Evolutionary conservation across 495 filamentous ascomycete species (phyloP).

Genomic region (Aspergillus cavernicola): DNA sequence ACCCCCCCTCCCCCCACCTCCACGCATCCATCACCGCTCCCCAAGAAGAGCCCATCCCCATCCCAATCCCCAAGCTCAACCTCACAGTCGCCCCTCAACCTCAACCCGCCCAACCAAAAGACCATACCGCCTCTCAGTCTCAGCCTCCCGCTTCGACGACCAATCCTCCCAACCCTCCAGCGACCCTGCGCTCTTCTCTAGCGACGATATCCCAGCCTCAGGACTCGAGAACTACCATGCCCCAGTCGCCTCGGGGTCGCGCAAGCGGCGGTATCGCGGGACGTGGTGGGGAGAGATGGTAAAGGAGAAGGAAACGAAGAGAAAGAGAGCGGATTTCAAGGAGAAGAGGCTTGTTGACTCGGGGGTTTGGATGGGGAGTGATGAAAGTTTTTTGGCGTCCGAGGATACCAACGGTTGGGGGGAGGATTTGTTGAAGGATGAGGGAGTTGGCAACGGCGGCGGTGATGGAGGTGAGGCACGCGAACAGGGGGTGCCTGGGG

Average conservation of each 20-base stretch:
- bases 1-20: slow-evolving; percentile 42
- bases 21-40: slow-evolving; percentile 39
- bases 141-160: slow-evolving; percentile 35
- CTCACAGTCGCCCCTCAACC: slow-evolving; percentile 12
- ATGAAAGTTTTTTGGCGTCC: slow-evolving; percentile 42
- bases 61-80: not conserved
- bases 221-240: slow-evolving; percentile 66
- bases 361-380: slow-evolving; percentile 78
- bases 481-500: not conserved
- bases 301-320: slow-evolving; percentile 31
- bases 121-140: slow-evolving; percentile 22
- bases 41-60: slow-evolving; percentile 18
- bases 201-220: slow-evolving; percentile 67
- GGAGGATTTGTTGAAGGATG: slow-evolving; percentile 35
- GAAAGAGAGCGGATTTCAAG: slow-evolving; percentile 54
- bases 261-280: slow-evolving; percentile 64
- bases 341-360: slow-evolving; percentile 67
- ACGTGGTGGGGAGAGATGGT: slow-evolving; percentile 68
- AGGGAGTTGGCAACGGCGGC: not conserved
- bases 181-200: slow-evolving; percentile 74
- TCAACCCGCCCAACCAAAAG: slow-evolving; percentile 9
- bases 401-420: slow-evolving; percentile 37
- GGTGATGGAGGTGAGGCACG: not conserved
- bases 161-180: slow-evolving; percentile 56
- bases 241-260: slow-evolving; percentile 33